Percentiles rank a stretch among this genome's conserved stretches.
Conservation (phyloP, 345 rosid genomes). For the Populus alba region DNA sequence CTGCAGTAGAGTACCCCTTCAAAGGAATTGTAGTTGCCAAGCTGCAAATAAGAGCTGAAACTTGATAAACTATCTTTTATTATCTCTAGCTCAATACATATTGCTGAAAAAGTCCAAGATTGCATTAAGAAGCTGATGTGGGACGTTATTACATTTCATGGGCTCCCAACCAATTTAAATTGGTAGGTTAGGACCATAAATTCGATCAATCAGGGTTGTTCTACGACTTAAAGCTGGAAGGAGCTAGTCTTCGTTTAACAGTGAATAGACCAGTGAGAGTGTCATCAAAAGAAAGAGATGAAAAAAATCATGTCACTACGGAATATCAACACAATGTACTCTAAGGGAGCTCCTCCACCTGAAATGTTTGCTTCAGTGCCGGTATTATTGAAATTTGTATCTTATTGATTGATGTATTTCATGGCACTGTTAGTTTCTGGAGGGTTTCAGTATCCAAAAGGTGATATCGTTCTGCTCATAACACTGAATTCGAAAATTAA, state of each 20-base stretch:
- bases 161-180: no score
- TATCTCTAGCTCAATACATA: background rate
- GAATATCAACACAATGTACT: background rate
- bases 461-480: background rate
- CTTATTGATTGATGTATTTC: background rate
- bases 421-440: background rate
- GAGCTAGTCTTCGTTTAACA: background rate
- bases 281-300: background rate
- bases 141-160: no score
- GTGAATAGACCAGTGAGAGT: background rate
- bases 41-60: conserved; percentile 44
- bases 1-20: conserved; percentile 97
- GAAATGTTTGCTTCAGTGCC: background rate
- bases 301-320: background rate
- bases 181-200: background rate
- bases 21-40: conserved; percentile 93
- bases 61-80: background rate
- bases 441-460: background rate
- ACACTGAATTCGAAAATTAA: background rate
- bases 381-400: background rate
- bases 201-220: background rate
- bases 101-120: background rate
- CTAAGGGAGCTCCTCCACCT: background rate
- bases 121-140: no score
- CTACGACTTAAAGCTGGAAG: background rate